A percentile compares a stretch with the other conserved stretches of the same genome.
phyloP scores from a whole-genome alignment of 2,329 filamentous ascomycete genomes.

The Aspergillus neoniger region DNA sequence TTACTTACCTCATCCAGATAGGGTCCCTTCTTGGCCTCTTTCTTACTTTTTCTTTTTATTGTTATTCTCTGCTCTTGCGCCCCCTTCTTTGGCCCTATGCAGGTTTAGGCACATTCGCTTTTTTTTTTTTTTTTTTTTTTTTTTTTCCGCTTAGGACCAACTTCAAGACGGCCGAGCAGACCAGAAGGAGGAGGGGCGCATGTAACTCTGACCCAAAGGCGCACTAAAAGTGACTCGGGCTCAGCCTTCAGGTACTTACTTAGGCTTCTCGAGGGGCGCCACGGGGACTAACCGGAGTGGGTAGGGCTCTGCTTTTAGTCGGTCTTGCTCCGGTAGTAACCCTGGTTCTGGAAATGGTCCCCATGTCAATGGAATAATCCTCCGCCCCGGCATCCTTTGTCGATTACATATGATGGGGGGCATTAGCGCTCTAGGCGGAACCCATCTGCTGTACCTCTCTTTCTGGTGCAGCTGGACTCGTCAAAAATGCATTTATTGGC shows the following conservation, averaged over 20 bases:
- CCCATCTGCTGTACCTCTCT: constrained; percentile 10
- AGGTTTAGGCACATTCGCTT: background rate
- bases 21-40: too few species aligned
- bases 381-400: constrained; percentile 2
- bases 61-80: background rate
- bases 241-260: constrained; percentile 9
- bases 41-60: too few species aligned
- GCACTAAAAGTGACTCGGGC: background rate
- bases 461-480: constrained; percentile 16
- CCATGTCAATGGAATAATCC: constrained; percentile 11
- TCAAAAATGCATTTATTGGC: constrained; percentile 15
- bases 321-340: constrained; percentile 2
- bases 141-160: background rate
- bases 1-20: background rate
- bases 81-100: constrained; percentile 5
- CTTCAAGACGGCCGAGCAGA: background rate
- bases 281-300: constrained; percentile 1
- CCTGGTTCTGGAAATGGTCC: constrained; percentile 16
- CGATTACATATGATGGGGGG: constrained; percentile 2
- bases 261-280: background rate
- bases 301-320: constrained; percentile 1
- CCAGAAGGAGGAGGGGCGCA: background rate
- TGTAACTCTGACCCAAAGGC: too few species aligned
- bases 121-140: too few species aligned
- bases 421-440: constrained; percentile 6